Percentiles rank a stretch among this genome's conserved stretches.
Evolutionary conservation across 352 stramenopile species (phyloP).

Genomic region (Globisporangium nunn): DNA sequence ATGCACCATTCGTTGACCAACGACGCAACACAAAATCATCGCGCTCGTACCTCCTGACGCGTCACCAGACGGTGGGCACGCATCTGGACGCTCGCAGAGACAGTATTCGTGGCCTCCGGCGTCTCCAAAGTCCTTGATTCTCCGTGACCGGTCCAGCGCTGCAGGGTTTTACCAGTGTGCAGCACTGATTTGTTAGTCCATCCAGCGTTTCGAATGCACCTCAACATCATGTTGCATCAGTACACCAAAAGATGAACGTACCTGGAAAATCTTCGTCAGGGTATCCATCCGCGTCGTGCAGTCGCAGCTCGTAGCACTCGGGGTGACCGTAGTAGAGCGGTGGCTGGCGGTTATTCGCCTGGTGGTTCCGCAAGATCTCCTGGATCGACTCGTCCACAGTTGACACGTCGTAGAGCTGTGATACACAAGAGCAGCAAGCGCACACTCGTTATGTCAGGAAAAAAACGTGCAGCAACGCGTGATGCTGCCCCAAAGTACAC

Average conservation of each 20-base stretch:
- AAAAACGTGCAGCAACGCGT: not conserved
- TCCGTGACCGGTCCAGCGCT: conserved; percentile 78
- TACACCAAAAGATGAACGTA: conserved; percentile 4
- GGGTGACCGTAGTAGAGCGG: conserved; percentile 79
- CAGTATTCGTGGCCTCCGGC: conserved; percentile 83
- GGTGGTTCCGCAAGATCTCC: conserved; percentile 67
- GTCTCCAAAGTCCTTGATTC: conserved; percentile 90
- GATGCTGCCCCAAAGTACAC: not conserved
- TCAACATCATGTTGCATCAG: not conserved
- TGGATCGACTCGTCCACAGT: conserved; percentile 86
- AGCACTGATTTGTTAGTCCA: not conserved
- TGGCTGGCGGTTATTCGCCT: conserved; percentile 54
- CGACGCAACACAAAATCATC: not conserved
- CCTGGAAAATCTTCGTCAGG: conserved; percentile 85
- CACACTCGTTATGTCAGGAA: no score
- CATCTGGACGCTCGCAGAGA: conserved; percentile 79
- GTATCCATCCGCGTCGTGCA: conserved; percentile 79
- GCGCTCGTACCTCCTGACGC: conserved; percentile 23
- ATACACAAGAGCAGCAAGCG: not conserved
- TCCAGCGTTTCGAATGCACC: not conserved
- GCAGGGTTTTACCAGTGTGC: not conserved
- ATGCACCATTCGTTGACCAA: not conserved
- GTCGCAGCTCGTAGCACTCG: conserved; percentile 81
- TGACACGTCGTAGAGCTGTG: conserved; percentile 79
- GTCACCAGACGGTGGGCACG: conserved; percentile 67